Evolutionary conservation across 2,329 filamentous ascomycete genomes (phyloP), one percentile per base, ranked within the genome.

Genomic region (Ceratocystiopsis sp.): DNA sequence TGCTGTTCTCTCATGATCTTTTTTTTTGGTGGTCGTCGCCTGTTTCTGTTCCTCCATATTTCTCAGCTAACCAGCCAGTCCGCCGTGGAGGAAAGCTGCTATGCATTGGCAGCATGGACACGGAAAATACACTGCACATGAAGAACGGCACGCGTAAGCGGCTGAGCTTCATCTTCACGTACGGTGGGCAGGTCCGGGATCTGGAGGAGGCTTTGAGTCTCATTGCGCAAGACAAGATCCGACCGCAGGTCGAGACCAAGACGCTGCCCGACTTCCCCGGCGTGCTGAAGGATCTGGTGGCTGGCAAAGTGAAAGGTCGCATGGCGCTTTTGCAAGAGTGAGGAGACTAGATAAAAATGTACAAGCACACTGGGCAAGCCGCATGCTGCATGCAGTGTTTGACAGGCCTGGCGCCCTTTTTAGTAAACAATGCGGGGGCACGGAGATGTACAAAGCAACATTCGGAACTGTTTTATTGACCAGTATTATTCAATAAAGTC

Each of bases 21-120:
- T 32, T 32, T 12, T 32, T 12, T 32, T 12, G 29, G 29, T 32
- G 29, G 29, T 32, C 29, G 29, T 32, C 29, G 7, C 29, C 29
- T 32, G 29, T 32, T 12, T 32, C 29, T 32, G 29, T 32, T 12
- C 29, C 29, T 7, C 29, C 29, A 7, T 12, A 7, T 32, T 32
- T 32, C 29, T 12, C 29, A 7, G 29, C 29, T 32, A 32, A 32
- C 29, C 29, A 32, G 12, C 29, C 29, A 32, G 29, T 42, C 13
- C 41, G 41, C 14, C 41, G 41, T 15, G 41, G 41, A 17, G 41
- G 41, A 29, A 38, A 38, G 36, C 29, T 42, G 29, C 19, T 42
- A 37, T 42, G 41, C 37, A 38, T 42, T 21, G 41, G 41, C 41
- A 42, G 41, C 18, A 29, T 42, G 36, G 41, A 42, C 36, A 42